phyloP scores from a whole-genome alignment of 2,329 filamentous ascomycete species.

The Ascochyta viciae-villosae region DNA sequence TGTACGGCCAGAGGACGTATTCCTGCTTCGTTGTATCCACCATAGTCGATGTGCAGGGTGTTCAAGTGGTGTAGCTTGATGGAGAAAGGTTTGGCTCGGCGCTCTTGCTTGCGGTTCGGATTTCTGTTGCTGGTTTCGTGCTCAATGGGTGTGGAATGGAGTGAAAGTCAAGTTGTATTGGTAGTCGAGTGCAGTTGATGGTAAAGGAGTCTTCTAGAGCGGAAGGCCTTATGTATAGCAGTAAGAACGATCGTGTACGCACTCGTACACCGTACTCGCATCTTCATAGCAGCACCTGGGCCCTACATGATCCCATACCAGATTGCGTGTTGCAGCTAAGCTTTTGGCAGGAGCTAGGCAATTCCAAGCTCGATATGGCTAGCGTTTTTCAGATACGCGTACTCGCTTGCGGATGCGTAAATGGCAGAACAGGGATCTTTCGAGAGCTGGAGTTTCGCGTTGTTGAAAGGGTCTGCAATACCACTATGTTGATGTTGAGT shows the following conservation, averaged over 20 bases:
- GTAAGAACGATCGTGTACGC: neutral
- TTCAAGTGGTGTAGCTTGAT: neutral
- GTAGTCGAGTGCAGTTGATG: neutral
- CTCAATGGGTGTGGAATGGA: neutral
- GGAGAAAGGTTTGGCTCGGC: neutral
- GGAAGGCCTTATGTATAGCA: constrained; percentile 3
- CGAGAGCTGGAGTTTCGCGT: neutral
- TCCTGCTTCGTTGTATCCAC: constrained; percentile 24
- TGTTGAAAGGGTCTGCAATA: neutral
- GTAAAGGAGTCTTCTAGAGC: neutral
- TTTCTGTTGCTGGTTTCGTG: neutral
- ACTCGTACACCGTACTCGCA: constrained; percentile 5
- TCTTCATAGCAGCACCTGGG: neutral
- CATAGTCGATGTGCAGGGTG: constrained; percentile 18
- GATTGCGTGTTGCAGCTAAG: neutral
- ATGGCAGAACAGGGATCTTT: neutral
- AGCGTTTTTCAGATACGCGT: constrained; percentile 7
- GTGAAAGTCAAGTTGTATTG: neutral
- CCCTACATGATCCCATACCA: neutral
- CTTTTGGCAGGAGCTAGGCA: neutral
- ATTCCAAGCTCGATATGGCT: neutral
- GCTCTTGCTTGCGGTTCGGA: neutral
- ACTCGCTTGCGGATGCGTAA: constrained; percentile 14
- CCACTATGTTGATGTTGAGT: neutral
- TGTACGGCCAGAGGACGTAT: constrained; percentile 49